Conservation (phyloP, 2,329 filamentous ascomycete species). For the Fusarium longipes region DNA sequence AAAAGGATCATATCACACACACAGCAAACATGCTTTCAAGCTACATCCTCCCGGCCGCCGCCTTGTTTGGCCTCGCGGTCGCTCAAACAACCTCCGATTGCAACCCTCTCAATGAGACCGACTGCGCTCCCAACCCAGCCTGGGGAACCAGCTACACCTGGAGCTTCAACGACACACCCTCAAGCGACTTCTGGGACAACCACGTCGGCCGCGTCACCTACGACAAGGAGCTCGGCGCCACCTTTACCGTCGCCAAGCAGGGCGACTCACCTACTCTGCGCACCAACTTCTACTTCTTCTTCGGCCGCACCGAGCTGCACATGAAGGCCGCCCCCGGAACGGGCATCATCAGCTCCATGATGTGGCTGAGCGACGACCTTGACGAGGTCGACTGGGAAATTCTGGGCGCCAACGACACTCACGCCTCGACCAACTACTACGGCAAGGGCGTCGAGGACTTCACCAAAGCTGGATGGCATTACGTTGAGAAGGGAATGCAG, state of each 20-base stretch:
- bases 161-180: constrained; percentile 72
- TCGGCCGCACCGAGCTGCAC: constrained; percentile 80
- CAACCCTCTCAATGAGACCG: constrained; percentile 75
- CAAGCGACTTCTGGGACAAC: constrained; percentile 69
- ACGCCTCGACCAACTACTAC: constrained; percentile 80
- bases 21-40: constrained; percentile 42
- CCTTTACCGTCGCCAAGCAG: constrained; percentile 76
- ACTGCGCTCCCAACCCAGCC: constrained; percentile 77
- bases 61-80: constrained; percentile 59
- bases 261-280: constrained; percentile 83
- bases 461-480: constrained; percentile 71
- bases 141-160: constrained; percentile 73
- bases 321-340: constrained; percentile 80
- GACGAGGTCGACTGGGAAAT: constrained; percentile 93
- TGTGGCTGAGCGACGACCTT: constrained; percentile 83
- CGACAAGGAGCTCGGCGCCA: constrained; percentile 69
- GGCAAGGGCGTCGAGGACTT: constrained; percentile 76
- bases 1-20: background rate
- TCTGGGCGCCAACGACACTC: constrained; percentile 72
- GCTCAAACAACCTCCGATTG: constrained; percentile 84
- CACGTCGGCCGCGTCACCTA: constrained; percentile 74
- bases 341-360: constrained; percentile 85
- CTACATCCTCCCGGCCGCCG: constrained; percentile 49
- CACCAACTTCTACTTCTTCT: constrained; percentile 87
- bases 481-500: constrained; percentile 64